These are phyloP conservation scores for Phytophthora brassicae DNA, from an alignment of 352 stramenopile species.

Conservation along the genomic window DNA sequence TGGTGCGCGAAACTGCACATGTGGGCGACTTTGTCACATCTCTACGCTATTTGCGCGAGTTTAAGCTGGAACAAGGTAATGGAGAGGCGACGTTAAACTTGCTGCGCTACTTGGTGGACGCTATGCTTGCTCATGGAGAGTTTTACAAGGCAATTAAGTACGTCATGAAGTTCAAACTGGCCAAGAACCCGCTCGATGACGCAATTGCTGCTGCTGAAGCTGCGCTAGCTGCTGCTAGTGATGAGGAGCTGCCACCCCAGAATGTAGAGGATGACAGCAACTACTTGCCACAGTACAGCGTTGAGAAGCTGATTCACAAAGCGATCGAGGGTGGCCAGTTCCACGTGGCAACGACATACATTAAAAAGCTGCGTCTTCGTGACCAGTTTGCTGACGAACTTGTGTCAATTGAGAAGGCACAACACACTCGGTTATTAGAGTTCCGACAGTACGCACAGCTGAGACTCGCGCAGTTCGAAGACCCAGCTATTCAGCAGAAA, in stretches of 20 bases:
- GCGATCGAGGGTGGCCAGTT: slow-evolving; percentile 65
- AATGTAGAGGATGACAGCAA: slow-evolving; percentile 26
- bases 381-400: slow-evolving; percentile 63
- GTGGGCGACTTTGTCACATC: slow-evolving; percentile 74
- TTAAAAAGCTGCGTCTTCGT: slow-evolving; percentile 77
- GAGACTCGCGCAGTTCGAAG: slow-evolving; percentile 48
- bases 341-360: slow-evolving; percentile 78
- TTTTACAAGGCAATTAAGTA: slow-evolving; percentile 92
- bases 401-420: slow-evolving; percentile 53
- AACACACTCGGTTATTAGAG: slow-evolving; percentile 47
- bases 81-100: slow-evolving; percentile 38
- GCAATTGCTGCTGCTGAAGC: slow-evolving; percentile 32
- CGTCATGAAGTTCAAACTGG: slow-evolving; percentile 78
- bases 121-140: slow-evolving; percentile 66
- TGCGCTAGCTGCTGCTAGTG: slow-evolving; percentile 29
- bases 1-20: slow-evolving; percentile 59
- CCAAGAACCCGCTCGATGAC: slow-evolving; percentile 37
- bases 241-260: slow-evolving; percentile 5
- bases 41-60: slow-evolving; percentile 72
- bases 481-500: slow-evolving; percentile 41
- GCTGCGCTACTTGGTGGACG: slow-evolving; percentile 60
- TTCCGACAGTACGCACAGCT: slow-evolving; percentile 65
- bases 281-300: slow-evolving; percentile 47
- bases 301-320: slow-evolving; percentile 52
- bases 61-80: slow-evolving; percentile 62